Percentiles rank a stretch among this genome's conserved stretches.
Evolutionary conservation across 2,329 filamentous ascomycete species (phyloP).

Genomic region (Lachnellula hyalina): DNA sequence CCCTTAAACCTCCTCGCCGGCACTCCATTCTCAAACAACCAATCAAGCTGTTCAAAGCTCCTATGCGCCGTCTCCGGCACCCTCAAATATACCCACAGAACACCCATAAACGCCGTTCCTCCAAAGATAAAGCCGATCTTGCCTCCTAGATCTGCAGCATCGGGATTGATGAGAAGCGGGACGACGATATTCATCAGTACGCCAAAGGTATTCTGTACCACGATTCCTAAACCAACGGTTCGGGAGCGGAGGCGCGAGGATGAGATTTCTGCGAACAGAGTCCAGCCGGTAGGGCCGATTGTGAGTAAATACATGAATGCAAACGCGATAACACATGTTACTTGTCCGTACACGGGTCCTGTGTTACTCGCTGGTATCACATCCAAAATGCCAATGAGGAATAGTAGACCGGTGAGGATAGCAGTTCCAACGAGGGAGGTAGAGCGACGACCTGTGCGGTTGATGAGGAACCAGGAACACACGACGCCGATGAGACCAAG

Average conservation of each 20-base stretch:
- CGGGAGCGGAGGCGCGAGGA: conserved; percentile 33
- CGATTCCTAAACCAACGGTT: conserved; percentile 36
- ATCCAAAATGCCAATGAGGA: conserved; percentile 32
- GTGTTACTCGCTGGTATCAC: conserved; percentile 25
- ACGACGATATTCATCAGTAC: conserved; percentile 30
- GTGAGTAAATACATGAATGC: conserved; percentile 36
- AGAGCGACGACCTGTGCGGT: conserved; percentile 8
- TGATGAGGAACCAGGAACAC: conserved; percentile 13
- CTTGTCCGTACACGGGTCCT: conserved; percentile 31
- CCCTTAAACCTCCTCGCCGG: conserved; percentile 12
- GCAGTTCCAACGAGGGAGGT: conserved; percentile 28
- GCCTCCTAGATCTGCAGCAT: conserved; percentile 35
- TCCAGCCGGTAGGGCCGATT: conserved; percentile 37
- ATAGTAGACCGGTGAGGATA: conserved; percentile 28
- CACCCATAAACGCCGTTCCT: conserved; percentile 29
- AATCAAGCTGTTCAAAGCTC: conserved; percentile 19
- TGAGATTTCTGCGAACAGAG: conserved; percentile 36
- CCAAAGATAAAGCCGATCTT: conserved; percentile 39
- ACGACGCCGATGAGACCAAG: conserved; percentile 33
- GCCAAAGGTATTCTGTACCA: conserved; percentile 36
- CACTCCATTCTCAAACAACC: conserved; percentile 15
- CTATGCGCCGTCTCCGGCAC: conserved; percentile 34
- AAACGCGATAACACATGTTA: conserved; percentile 35
- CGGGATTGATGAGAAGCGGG: conserved; percentile 35
- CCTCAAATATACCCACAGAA: conserved; percentile 33